phyloP scores from a whole-genome alignment of 192 early-diverging fungal species.

The Coemansia sp. region DNA sequence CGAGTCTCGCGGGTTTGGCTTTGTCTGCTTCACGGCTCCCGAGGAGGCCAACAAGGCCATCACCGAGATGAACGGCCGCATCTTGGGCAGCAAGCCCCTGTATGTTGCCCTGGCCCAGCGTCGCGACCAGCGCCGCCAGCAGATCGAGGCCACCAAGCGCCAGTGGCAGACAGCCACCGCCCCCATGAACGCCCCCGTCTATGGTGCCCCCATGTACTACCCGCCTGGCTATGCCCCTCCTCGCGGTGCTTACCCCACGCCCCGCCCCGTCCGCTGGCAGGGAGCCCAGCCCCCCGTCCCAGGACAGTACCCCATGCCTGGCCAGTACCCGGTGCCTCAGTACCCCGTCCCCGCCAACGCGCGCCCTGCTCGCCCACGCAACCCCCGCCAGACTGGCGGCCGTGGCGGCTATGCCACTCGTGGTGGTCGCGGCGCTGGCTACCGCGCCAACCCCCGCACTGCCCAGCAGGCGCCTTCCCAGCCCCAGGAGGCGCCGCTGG shows the following conservation, averaged over 20 bases:
- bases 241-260: slow-evolving; percentile 60
- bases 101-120: slow-evolving; percentile 98
- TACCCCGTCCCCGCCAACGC: slow-evolving; percentile 48
- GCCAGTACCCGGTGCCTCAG: slow-evolving; percentile 56
- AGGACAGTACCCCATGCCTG: slow-evolving; percentile 53
- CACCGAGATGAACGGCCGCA: slow-evolving; percentile 98
- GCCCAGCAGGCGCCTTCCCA: slow-evolving; percentile 40
- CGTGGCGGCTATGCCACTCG: slow-evolving; percentile 56
- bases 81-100: slow-evolving; percentile 93
- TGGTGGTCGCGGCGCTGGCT: slow-evolving; percentile 52
- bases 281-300: slow-evolving; percentile 50
- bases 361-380: slow-evolving; percentile 54
- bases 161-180: slow-evolving; percentile 68
- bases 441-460: slow-evolving; percentile 51
- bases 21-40: slow-evolving; percentile 98
- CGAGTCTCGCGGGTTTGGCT: slow-evolving; percentile 92
- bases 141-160: slow-evolving; percentile 94
- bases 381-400: slow-evolving; percentile 52
- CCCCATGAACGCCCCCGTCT: slow-evolving; percentile 52
- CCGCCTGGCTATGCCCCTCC: slow-evolving; percentile 58
- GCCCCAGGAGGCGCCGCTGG: slow-evolving; percentile 42
- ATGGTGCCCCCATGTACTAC: slow-evolving; percentile 66
- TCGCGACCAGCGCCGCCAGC: slow-evolving; percentile 93
- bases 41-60: slow-evolving; percentile 99
- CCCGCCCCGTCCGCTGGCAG: slow-evolving; percentile 63